Evolutionary conservation across 73 alveolate genomes (phyloP), one percentile per base, ranked within the genome.

Genomic region (Breviolum minutum): DNA sequence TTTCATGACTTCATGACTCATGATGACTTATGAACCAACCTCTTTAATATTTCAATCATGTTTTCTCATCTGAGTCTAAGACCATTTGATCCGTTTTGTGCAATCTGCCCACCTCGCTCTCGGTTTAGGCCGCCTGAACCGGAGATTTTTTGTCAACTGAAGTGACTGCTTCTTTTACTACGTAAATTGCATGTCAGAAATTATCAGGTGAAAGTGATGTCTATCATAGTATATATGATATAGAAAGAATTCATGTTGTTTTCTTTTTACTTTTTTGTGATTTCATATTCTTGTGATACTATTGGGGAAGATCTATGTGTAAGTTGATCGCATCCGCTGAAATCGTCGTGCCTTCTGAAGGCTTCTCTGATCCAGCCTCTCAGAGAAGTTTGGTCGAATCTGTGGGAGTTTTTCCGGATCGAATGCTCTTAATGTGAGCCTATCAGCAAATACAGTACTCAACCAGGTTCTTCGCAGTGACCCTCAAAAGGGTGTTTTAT

Each of bases 51-150:
- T n/a, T n/a, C n/a, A n/a, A 40, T 40, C 54, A 40, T 40, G 54
- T 40, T 68, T 68, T 68, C 24, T 1, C 77, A 6, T 0, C 60
- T 62, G 13, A 26, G 91, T 32, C 24, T 13, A 69, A 66, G 90
- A 60, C 98, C 84, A 14, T 64, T 74, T 48, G 88, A 82, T 62
- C 70, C 69, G 32, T 70, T 92, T 27, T 62, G 90, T 0, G 90
- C 90, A 16, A 61, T 80, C 48, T 79, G 87, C 48, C 98, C 98
- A 32, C 98, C 98, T 27, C 98, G 73, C 68, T 92, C 98, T 73
- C 98, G 98, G 73, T 73, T 73, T 80, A 92, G 81, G 17, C 98
- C 97, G 63, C 96, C 97, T 90, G 97, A 26, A 60, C 48, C 73
- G 14, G 32, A 83, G 11, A 64, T 32, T 40, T 40, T 40, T 3